Conservation (phyloP, 176 grass and related monocot genomes). For the Juncus inflexus region DNA sequence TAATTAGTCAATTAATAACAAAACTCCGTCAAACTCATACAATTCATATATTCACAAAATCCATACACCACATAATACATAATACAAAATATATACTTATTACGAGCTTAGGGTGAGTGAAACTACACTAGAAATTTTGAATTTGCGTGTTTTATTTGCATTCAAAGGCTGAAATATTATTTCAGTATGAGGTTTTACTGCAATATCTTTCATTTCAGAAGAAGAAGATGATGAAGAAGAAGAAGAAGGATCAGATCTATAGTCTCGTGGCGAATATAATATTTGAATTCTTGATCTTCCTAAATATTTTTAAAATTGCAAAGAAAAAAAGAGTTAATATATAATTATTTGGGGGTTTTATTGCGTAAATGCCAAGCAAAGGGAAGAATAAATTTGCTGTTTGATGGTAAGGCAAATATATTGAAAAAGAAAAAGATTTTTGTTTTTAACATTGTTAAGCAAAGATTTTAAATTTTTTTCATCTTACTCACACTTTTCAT, state of each 20-base stretch:
- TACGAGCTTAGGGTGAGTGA: constrained; percentile 19
- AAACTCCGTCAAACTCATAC: no score
- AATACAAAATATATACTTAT: neutral
- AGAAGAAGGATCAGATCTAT: constrained; percentile 20
- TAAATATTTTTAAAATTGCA: constrained; percentile 12
- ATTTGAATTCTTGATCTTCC: constrained; percentile 32
- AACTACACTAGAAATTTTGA: constrained; percentile 27
- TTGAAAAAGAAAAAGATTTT: no score
- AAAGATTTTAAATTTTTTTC: no score
- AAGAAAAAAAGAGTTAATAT: neutral
- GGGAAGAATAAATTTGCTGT: no score
- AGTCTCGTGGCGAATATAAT: constrained; percentile 24
- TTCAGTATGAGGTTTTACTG: constrained; percentile 27
- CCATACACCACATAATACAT: no score
- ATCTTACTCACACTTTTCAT: no score
- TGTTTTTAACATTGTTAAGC: no score
- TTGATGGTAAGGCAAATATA: no score
- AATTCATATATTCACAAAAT: no score
- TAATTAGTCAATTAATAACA: no score
- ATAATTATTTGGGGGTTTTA: neutral
- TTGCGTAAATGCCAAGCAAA: no score
- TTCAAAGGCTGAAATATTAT: constrained; percentile 27
- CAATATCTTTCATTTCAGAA: constrained; percentile 27
- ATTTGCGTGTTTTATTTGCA: constrained; percentile 26
- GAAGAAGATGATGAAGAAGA: neutral